Conservation (phyloP, 2,329 filamentous ascomycete genomes). For the Colletotrichum tamarilloi region DNA sequence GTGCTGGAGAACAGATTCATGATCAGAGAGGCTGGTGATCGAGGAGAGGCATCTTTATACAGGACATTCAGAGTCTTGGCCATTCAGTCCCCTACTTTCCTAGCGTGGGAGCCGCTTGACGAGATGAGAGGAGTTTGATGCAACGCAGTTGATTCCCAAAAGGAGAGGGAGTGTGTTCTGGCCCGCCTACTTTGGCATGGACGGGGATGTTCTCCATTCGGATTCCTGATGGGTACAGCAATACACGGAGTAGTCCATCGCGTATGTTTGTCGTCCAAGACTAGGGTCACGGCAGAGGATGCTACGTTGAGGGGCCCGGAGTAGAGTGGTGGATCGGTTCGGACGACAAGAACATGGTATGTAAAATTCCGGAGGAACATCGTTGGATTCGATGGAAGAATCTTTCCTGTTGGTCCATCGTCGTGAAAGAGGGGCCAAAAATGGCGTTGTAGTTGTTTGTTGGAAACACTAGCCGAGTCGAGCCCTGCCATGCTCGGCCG, state of each 20-base stretch:
- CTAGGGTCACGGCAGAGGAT: constrained; percentile 3
- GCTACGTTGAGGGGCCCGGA: background rate
- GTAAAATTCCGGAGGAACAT: background rate
- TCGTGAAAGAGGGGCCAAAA: constrained; percentile 11
- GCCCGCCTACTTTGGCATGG: background rate
- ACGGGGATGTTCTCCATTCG: constrained; percentile 5
- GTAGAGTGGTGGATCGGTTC: background rate
- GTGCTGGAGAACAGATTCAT: background rate
- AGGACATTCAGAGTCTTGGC: background rate
- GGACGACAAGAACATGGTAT: background rate
- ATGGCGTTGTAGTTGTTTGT: constrained; percentile 19
- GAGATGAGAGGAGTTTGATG: constrained; percentile 18
- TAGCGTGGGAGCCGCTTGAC: background rate
- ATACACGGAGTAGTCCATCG: background rate
- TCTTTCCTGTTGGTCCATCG: constrained; percentile 6
- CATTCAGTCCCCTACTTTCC: background rate
- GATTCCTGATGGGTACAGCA: background rate
- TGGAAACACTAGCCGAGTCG: constrained; percentile 25
- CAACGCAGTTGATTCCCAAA: constrained; percentile 1
- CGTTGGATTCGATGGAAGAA: background rate
- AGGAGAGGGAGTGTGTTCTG: constrained; percentile 5
- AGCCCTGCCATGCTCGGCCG: constrained; percentile 16
- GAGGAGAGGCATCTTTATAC: background rate
- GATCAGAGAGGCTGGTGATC: background rate
- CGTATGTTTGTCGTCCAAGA: background rate